Percentiles rank a stretch among this genome's conserved stretches.
These are phyloP conservation scores for Galeopsis tetrahit DNA, from an alignment of 257 asterid genomes.

Conservation along the genomic window DNA sequence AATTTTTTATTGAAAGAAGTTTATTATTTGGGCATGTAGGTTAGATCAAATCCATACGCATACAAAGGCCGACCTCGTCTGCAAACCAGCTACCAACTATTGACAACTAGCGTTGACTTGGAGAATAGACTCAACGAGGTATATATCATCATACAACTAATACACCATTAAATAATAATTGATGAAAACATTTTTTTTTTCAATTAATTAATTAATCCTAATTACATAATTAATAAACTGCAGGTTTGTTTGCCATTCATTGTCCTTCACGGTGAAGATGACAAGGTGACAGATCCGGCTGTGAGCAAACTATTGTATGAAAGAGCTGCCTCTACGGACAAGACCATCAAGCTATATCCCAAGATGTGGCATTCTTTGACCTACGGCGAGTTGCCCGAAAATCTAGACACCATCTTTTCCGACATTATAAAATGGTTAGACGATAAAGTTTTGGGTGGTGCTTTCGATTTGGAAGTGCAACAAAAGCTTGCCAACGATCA, in stretches of 20 bases:
- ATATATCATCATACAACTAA: no score
- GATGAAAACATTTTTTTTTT: no score
- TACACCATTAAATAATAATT: no score
- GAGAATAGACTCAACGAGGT: conserved; percentile 78
- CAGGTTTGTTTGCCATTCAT: conserved; percentile 69
- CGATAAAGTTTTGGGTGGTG: conserved; percentile 31
- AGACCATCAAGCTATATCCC: conserved; percentile 76
- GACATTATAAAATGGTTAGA: conserved; percentile 68
- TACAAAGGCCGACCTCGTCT: conserved; percentile 92
- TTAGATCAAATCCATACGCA: conserved; percentile 68
- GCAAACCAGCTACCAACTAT: conserved; percentile 70
- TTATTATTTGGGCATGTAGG: conserved; percentile 38
- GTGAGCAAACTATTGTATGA: conserved; percentile 67
- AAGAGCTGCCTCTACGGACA: conserved; percentile 64
- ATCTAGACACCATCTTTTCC: conserved; percentile 59
- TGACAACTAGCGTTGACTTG: conserved; percentile 61
- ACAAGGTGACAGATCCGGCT: conserved; percentile 62
- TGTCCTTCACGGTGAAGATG: conserved; percentile 66
- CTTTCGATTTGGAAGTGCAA: conserved; percentile 28
- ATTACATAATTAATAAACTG: neutral
- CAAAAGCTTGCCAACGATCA: conserved; percentile 42
- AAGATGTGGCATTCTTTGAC: conserved; percentile 94
- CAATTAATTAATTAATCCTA: neutral
- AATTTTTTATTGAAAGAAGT: neutral
- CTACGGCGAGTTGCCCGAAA: conserved; percentile 88